Evolutionary conservation across 2,329 filamentous ascomycete genomes (phyloP).

Genomic region (Sclerotinia glacialis): DNA sequence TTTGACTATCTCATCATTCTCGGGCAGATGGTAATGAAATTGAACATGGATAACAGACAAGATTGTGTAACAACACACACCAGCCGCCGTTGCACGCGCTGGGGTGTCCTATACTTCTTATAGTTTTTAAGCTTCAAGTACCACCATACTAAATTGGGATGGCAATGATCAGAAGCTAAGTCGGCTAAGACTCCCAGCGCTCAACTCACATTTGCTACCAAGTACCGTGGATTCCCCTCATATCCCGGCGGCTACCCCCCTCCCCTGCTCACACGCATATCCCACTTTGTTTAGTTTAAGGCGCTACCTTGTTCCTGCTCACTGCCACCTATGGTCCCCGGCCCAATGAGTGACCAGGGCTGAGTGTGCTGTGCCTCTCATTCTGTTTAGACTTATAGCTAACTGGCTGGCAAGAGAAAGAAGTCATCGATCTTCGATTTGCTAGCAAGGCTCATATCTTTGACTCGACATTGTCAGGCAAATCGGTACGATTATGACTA

Average conservation of each 20-base stretch:
- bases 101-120: slow-evolving; percentile 1
- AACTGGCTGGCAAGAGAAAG: slow-evolving; percentile 24
- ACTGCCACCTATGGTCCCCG: slow-evolving; percentile 28
- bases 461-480: slow-evolving; percentile 22
- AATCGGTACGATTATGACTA: slow-evolving; percentile 23
- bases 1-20: background rate
- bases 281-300: slow-evolving; percentile 20
- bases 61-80: slow-evolving; percentile 13
- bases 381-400: slow-evolving; percentile 31
- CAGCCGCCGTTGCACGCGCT: slow-evolving; percentile 19
- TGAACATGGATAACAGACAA: background rate
- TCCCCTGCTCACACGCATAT: slow-evolving; percentile 17
- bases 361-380: slow-evolving; percentile 31
- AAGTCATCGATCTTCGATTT: slow-evolving; percentile 20
- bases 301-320: slow-evolving; percentile 21
- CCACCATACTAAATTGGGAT: background rate
- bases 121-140: slow-evolving; percentile 14
- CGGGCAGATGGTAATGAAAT: background rate
- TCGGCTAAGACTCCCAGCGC: slow-evolving; percentile 11
- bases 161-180: background rate
- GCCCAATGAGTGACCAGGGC: slow-evolving; percentile 27
- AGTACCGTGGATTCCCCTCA: slow-evolving; percentile 16
- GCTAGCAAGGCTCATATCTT: slow-evolving; percentile 27
- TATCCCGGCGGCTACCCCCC: slow-evolving; percentile 21
- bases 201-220: slow-evolving; percentile 8